Base-by-base conservation (phyloP, 371 early-diverging fungal genomes). In the Blakeslea trispora region DNA sequence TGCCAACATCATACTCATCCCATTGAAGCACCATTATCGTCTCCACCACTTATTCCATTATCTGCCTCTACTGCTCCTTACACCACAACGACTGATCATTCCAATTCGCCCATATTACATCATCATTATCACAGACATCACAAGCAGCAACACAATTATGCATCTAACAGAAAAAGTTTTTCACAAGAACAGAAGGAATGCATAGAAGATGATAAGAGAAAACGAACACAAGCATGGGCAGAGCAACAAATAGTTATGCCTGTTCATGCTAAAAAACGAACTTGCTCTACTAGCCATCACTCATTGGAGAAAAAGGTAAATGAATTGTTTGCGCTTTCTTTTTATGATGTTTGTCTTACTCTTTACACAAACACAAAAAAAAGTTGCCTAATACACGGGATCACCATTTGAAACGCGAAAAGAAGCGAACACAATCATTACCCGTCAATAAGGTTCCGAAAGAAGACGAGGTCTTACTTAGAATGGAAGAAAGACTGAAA, bases 401-500 rank as follows among this genome's bases (percentile, higher is more conserved):
- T 41, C 35, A 34, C 17, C 24, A 53, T 44, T 49, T 45, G 51
- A 62, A 62, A 58, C 60, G 65, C 43, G 57, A 54, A 28, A 66
- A 62, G 35, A 57, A 52, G 31, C 40, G 67, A 61, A 62, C 67
- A 5, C 57, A 52, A 23, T 66, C 67, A 10, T 14, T 66, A 24
- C 59, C 65, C 41, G 45, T 24, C 14, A 50, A 34, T 19, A 34
- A 48, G 34, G 31, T 32, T 18, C 51, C 59, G 45, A 55, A 57
- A 50, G 49, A 68, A 51, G 58, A 75, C 39, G 65, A 68, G 52
- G 43, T 60, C 19, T 37, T 75, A 24, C 53, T 62, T 7, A 59
- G 64, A 22, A 66, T 76, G 63, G 73, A 72, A 48, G 73, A 66
- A 46, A 62, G 50, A 5, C 34, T 72, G 13, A 61, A 70, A 39